Evolutionary conservation across 2,329 filamentous ascomycete genomes (phyloP), one percentile per base, ranked within the genome.

Genomic region (Ophiocordyceps unilateralis): DNA sequence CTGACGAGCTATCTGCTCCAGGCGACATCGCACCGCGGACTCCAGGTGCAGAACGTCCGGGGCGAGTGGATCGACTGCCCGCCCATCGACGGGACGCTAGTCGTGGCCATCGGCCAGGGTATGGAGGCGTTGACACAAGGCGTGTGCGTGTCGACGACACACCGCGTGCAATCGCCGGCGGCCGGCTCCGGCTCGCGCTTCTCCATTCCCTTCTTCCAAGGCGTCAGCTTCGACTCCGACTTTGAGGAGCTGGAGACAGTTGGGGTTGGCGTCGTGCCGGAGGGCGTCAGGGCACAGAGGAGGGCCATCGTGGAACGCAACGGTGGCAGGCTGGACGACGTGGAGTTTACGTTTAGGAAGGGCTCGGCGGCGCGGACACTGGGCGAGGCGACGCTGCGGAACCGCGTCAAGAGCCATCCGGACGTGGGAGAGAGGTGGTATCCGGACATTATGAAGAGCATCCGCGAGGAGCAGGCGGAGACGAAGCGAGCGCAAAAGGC

Each of bases 121-220:
- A 71, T 93, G 53, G 86, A 93, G 65, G 86, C 86, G 5, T 63
- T 93, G 50, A 93, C 86, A 19, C 76, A 76, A 47, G 86, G 86
- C 26, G 85, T 91, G 3, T 91, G 85, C 58, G 77, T 81, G 49
- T 74, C 76, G 48, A 93, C 86, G 3, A 91, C 85, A 36, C 86
- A 93, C 60, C 72, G 85, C 10, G 86, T 93, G 30, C 67, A 91
- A n/a, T 82, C 76, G 24, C 85, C 85, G 0, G 55, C 65, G 1
- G 74, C 75, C 8, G 84, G 83, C 12, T 65, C 72, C 10, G 86
- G 84, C 4, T 69, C 85, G 26, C 69, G 86, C 43, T 89, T 78
- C 64, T 83, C 77, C 8, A 81, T 93, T 40, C 86, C 86, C 0
- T 93, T 93, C 63, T 93, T 93, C 65, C 86, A 91, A 58, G 86